phyloP scores from a whole-genome alignment of 768 basidiomycete species.

The Lactarius sanguifluus region DNA sequence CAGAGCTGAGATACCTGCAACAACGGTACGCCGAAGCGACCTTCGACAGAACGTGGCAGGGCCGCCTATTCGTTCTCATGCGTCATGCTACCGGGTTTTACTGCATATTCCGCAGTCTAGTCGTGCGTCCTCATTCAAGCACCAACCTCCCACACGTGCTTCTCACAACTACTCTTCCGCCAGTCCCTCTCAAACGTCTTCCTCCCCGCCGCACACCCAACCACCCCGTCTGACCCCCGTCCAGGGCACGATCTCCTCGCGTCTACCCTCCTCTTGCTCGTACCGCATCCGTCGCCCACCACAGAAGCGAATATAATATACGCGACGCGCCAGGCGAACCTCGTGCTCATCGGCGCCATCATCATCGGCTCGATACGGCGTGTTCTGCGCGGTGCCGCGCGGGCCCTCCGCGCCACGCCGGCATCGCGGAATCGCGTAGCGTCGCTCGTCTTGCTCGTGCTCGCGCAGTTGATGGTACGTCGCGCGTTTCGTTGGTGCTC shows the following conservation, averaged over 20 bases:
- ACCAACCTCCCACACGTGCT: neutral
- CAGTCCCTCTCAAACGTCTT: conserved; percentile 57
- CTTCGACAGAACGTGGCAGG: conserved; percentile 26
- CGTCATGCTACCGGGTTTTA: conserved; percentile 25
- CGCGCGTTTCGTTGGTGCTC: neutral
- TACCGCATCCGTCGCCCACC: conserved; percentile 31
- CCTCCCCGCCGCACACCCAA: conserved; percentile 34
- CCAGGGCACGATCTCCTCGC: conserved; percentile 47
- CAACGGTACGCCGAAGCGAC: conserved; percentile 14
- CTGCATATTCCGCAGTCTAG: conserved; percentile 38
- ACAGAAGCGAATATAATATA: conserved; percentile 39
- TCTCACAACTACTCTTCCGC: neutral
- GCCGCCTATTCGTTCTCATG: conserved; percentile 25
- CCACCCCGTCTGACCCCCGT: conserved; percentile 32
- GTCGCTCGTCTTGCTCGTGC: conserved; percentile 70
- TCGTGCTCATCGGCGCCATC: conserved; percentile 72
- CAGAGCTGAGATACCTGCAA: conserved; percentile 21
- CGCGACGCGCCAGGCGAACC: conserved; percentile 57
- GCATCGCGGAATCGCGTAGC: conserved; percentile 64
- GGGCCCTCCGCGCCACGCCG: conserved; percentile 55
- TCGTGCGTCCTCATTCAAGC: conserved; percentile 31
- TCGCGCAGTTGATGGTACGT: conserved; percentile 82
- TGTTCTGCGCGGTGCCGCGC: conserved; percentile 66
- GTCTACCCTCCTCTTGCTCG: conserved; percentile 41
- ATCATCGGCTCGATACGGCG: conserved; percentile 70